Evolutionary conservation across 2,329 filamentous ascomycete species (phyloP), one percentile per base, ranked within the genome.

Genomic region (Cladophialophora yegresii): DNA sequence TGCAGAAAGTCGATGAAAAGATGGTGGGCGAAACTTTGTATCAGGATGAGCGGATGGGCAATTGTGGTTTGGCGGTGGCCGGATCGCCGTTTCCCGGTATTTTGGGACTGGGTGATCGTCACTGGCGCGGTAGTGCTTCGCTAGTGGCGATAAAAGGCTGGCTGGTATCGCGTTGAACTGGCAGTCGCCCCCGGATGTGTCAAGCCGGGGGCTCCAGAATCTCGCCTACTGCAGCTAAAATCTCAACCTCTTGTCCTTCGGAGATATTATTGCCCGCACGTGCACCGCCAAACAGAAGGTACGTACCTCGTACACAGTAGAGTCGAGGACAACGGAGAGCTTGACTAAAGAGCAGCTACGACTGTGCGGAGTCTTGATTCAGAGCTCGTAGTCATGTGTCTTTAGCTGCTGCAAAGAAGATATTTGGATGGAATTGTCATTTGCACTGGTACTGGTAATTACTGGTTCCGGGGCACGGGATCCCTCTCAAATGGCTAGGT

Each of bases 1-100:
- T 30, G 36, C 40, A 30, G 23, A 49, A 32, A 23, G 55, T 20
- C 26, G 16, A 32, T 22, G 32, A 47, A 58, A 30, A 32, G 28
- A 43, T 8, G 36, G 26, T 30, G 22, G 43, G 23, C 28, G 23
- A 23, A 49, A 50, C 36, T 58, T 23, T 20, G 36, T n/a, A 58
- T 20, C 13, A n/a, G 43, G 22, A 58, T 30, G 16, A 10, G 16
- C 6, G 7, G 16, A 43, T 58, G 55, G 55, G 43, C 30, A 58
- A 47, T 58, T 40, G 55, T 20, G 22, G 22, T 43, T 22, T 20
- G 55, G 23, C 43, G 26, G 55, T 33, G 43, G 36, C 36, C 40
- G 55, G 55, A n/a, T 58, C 12, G 55, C 55, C 43, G 43, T 58
- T 49, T 30, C 23, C 55, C 55, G 47, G 30, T 30, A 30, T 40